Evolutionary conservation across 2,329 filamentous ascomycete species (phyloP).

Genomic region (Exserohilum rostratum): DNA sequence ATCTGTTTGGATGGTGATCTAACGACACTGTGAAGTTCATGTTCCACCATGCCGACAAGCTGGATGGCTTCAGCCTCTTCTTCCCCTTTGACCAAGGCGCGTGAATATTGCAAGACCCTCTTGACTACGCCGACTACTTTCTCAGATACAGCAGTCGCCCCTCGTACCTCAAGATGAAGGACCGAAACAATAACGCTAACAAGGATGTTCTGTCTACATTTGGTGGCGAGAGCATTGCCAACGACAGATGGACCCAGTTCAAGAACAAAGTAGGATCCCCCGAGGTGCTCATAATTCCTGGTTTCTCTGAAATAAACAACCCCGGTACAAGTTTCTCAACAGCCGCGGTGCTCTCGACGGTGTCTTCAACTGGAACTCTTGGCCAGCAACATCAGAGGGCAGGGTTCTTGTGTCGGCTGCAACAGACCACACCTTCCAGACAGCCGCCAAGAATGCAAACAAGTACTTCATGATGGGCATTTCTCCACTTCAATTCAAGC

Average conservation of each 20-base stretch:
- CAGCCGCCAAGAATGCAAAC: slow-evolving; percentile 31
- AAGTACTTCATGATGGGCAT: slow-evolving; percentile 51
- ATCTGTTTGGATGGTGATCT: slow-evolving; percentile 30
- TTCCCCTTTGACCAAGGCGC: slow-evolving; percentile 47
- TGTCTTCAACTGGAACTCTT: slow-evolving; percentile 50
- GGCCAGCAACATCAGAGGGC: slow-evolving; percentile 31
- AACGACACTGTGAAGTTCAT: slow-evolving; percentile 33
- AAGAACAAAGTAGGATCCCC: slow-evolving; percentile 28
- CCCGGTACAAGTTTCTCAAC: slow-evolving; percentile 31
- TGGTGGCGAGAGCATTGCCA: slow-evolving; percentile 31
- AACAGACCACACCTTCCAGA: slow-evolving; percentile 39
- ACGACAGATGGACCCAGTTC: slow-evolving; percentile 29
- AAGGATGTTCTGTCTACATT: slow-evolving; percentile 45
- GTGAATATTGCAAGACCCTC: slow-evolving; percentile 27
- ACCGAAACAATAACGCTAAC: slow-evolving; percentile 7
- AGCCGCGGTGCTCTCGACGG: slow-evolving; percentile 40
- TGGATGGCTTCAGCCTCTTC: slow-evolving; percentile 42
- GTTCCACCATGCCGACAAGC: slow-evolving; percentile 39
- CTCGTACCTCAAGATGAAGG: slow-evolving; percentile 37
- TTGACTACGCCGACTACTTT: slow-evolving; percentile 36
- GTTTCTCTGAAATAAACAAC: slow-evolving; percentile 31
- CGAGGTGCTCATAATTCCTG: slow-evolving; percentile 39
- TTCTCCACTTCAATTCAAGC: slow-evolving; percentile 51
- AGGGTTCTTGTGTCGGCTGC: slow-evolving; percentile 33
- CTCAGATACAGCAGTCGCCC: slow-evolving; percentile 23